A percentile compares a stretch with the other conserved stretches of the same genome.
These are phyloP conservation scores for Globisporangium iwayamae DNA, from an alignment of 352 stramenopile species.

Conservation along the genomic window DNA sequence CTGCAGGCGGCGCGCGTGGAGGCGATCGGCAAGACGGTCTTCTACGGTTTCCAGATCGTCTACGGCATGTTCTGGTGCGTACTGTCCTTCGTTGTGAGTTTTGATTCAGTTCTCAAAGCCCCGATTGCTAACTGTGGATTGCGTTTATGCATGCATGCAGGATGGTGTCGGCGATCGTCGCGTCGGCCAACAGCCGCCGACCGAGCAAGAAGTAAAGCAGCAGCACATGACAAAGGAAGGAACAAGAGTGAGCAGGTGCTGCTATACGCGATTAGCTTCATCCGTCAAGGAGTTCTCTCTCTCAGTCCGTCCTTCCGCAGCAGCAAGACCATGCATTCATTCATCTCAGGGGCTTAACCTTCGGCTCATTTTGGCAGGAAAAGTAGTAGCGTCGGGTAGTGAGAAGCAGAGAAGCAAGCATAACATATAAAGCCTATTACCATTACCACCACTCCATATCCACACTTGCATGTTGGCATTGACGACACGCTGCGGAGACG, in stretches of 20 bases:
- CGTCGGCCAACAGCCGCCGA: constrained; percentile 47
- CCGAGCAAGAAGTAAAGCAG: constrained; percentile 13
- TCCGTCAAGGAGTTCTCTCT: not conserved
- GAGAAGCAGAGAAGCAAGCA: not conserved
- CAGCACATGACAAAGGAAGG: not conserved
- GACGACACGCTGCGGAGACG: not conserved
- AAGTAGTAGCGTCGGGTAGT: not conserved
- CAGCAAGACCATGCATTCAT: not conserved
- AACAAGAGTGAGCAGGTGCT: not conserved
- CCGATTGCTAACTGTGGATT: not conserved
- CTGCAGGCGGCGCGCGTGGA: constrained; percentile 71
- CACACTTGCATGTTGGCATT: not conserved
- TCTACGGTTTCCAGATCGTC: constrained; percentile 85
- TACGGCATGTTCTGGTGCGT: constrained; percentile 88
- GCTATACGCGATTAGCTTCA: not conserved
- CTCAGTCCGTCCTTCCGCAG: not conserved
- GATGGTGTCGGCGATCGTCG: constrained; percentile 86
- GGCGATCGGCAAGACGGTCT: constrained; percentile 82
- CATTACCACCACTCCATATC: not conserved
- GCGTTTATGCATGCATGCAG: constrained; percentile 19
- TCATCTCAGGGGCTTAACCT: not conserved
- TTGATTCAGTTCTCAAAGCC: not conserved
- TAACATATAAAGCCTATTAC: constrained; percentile 1
- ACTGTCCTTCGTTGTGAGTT: not conserved
- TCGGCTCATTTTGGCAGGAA: constrained; percentile 3